Evolutionary conservation across 2,329 filamentous ascomycete genomes (phyloP).

Genomic region (Fusarium solani-melongenae): DNA sequence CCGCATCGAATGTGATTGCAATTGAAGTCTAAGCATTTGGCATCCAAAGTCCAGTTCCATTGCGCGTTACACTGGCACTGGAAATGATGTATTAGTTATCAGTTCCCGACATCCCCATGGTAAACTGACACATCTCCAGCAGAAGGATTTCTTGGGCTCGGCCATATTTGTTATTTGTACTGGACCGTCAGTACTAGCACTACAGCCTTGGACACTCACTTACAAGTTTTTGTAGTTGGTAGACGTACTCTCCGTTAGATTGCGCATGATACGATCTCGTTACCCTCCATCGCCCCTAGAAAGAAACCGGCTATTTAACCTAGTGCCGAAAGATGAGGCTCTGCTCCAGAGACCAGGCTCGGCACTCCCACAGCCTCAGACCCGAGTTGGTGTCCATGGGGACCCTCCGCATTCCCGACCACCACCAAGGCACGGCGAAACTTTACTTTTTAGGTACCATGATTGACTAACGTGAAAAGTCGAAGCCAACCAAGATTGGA

Average conservation of each 20-base stretch:
- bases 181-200: neutral
- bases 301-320: neutral
- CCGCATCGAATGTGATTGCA: constrained; percentile 3
- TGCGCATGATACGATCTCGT: neutral
- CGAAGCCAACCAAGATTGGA: neutral
- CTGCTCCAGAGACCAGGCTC: neutral
- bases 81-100: neutral
- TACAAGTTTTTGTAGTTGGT: neutral
- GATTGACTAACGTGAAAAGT: neutral
- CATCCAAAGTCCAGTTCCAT: neutral
- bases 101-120: neutral
- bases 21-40: neutral
- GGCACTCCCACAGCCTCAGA: neutral
- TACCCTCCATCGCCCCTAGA: neutral
- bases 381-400: neutral
- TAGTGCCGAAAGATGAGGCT: neutral
- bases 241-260: neutral
- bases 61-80: neutral
- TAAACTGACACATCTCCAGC: neutral
- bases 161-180: neutral
- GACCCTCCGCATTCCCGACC: neutral
- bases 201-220: neutral
- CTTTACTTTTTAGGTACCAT: neutral
- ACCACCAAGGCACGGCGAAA: neutral
- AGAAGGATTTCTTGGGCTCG: neutral